Conservation (phyloP, 768 basidiomycete genomes). For the Trametes gibbosa region DNA sequence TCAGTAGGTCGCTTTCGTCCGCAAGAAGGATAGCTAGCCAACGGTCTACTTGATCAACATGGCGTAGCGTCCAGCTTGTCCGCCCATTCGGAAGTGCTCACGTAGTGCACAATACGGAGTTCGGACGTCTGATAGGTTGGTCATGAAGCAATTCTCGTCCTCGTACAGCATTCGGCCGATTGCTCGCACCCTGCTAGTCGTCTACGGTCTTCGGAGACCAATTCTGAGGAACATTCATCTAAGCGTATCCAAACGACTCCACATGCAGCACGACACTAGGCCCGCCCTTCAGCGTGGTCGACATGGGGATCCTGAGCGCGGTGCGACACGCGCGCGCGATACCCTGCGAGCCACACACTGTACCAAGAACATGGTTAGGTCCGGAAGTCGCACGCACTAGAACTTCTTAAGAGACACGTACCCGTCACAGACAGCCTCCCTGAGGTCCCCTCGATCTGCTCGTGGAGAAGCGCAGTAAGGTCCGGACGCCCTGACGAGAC, state of each 20-base stretch:
- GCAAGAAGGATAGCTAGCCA: too few relatives aligned
- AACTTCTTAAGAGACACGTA: conserved; percentile 24
- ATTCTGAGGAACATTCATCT: not conserved
- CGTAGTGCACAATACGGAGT: too few relatives aligned
- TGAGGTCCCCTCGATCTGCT: conserved; percentile 35
- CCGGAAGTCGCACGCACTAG: not conserved
- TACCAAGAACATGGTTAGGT: not conserved
- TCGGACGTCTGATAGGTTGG: too few relatives aligned
- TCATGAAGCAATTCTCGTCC: too few relatives aligned
- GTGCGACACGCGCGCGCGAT: conserved; percentile 38
- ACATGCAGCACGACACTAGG: conserved; percentile 45
- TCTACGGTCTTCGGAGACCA: too few relatives aligned
- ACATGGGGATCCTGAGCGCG: conserved; percentile 38
- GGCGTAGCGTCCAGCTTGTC: too few relatives aligned
- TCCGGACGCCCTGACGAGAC: conserved; percentile 43
- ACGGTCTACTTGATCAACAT: too few relatives aligned
- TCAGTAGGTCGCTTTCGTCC: too few relatives aligned
- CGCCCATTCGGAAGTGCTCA: too few relatives aligned
- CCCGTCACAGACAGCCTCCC: conserved; percentile 50
- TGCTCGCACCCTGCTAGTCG: too few relatives aligned
- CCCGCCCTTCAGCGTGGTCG: conserved; percentile 40
- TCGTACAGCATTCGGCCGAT: too few relatives aligned
- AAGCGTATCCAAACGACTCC: conserved; percentile 42
- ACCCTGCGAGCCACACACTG: conserved; percentile 50
- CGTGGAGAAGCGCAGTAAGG: conserved; percentile 33